Base-by-base conservation (phyloP, 768 basidiomycete species). In the Suillus brevipes region DNA sequence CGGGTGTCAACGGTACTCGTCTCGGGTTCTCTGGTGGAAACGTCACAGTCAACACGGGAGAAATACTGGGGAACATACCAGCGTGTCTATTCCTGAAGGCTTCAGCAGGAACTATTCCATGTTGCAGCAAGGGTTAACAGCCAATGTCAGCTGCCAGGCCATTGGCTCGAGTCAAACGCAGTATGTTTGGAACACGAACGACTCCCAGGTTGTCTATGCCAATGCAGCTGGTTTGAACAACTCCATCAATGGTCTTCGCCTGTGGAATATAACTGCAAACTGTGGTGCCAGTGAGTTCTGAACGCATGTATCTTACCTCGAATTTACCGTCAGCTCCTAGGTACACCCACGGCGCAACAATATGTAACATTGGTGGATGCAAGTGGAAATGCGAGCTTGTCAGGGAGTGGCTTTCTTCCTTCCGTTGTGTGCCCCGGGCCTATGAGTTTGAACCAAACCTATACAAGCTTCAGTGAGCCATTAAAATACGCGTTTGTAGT, bases 361-460 rank as follows among this genome's bases (percentile, higher is more conserved):
- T 64, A 61, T 58, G 66, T 64, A 18, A 64, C 63, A 14, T n/a
- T 38, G 16, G 14, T 45, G 14, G 61, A 64, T 58, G 38, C 55
- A 25, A 56, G 40, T 40, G 53, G 18, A 14, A 18, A 45, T 8
- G 7, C 47, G 1, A 31, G 47, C 6, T 4, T 10, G 16, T 42
- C 37, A 38, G 62, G 62, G 42, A 64, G 6, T 23, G 64, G 60
- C 23, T 23, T 67, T 36, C 40, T 67, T 14, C 42, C 61, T 23
- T 65, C 66, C 42, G 36, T 69, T 13, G 57, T 67, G 14, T 69
- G 66, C 25, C 68, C 64, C 9, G 64, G 42, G 14, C 63, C 64
- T 37, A 10, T 57, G 10, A 7, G 25, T 18, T 18, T 59, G 40
- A 40, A 63, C 13, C 20, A 64, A n/a, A 25, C 25, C 12, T 65